Conservation (phyloP, 805 yeast species). For the Candida koratica region DNA sequence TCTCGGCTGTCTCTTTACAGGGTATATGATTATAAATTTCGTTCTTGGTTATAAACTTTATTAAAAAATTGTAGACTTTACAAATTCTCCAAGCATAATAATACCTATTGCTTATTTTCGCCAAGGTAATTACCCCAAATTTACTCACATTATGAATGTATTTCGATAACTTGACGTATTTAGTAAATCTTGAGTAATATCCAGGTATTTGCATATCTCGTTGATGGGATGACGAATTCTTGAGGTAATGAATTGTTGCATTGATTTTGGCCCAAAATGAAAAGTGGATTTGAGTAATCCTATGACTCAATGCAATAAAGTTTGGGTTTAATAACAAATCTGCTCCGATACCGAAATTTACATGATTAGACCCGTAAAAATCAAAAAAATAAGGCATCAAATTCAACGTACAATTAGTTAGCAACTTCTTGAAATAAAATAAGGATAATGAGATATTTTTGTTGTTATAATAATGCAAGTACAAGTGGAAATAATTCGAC, state of each 20-base stretch:
- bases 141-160: slow-evolving; percentile 19
- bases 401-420: slow-evolving; percentile 24
- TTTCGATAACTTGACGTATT: slow-evolving; percentile 24
- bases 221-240: slow-evolving; percentile 19
- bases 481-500: slow-evolving; percentile 31
- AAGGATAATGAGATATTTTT: slow-evolving; percentile 26
- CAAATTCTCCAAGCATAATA: slow-evolving; percentile 67
- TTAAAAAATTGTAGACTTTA: slow-evolving; percentile 48
- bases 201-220: slow-evolving; percentile 12
- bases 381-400: slow-evolving; percentile 29
- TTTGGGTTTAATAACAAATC: slow-evolving; percentile 42
- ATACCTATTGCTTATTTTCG: slow-evolving; percentile 51
- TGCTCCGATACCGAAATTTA: slow-evolving; percentile 41
- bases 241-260: slow-evolving; percentile 20
- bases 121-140: slow-evolving; percentile 24
- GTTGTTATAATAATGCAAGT: slow-evolving; percentile 36
- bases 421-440: slow-evolving; percentile 30
- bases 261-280: slow-evolving; percentile 24
- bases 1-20: slow-evolving; percentile 8
- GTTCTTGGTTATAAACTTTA: slow-evolving; percentile 30
- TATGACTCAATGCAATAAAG: slow-evolving; percentile 25
- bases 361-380: slow-evolving; percentile 26
- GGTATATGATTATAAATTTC: slow-evolving; percentile 21
- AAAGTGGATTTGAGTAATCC: slow-evolving; percentile 24
- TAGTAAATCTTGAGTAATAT: slow-evolving; percentile 22